Base-by-base conservation (phyloP, 192 early-diverging fungal genomes). In the Spizellomyces sp. region DNA sequence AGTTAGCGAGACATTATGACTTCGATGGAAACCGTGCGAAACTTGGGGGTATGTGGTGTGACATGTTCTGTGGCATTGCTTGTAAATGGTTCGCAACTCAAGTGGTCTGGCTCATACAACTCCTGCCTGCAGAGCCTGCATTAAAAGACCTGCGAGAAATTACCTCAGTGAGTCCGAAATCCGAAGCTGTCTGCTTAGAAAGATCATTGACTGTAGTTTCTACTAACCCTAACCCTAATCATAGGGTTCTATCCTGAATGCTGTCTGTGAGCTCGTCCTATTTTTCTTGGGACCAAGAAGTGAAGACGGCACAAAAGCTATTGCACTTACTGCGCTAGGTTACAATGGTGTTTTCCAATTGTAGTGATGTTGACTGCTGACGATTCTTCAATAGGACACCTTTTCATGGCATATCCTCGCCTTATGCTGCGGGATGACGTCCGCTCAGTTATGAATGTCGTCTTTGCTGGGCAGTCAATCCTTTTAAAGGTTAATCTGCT, bases 1-100 rank as follows among this genome's bases (percentile, higher is more conserved):
- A 92, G 50, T 66, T 93, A 6, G 89, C 90, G 50, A 85, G 90
- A 41, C 75, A 94, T 64, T 94, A 92, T 86, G 86, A 92, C 58
- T 95, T 95, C 84, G 92, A 93, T 58, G 78, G 36, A 70, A 72
- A 47, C 44, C 61, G 75, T 17, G 48, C 17, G 14, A 45, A 67
- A 10, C 50, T 77, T 44, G 27, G 27, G 27, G 27, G 27, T 36
- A 36, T 36, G 27, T 3, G 27, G 0, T 36, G 27, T 36, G 27
- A 36, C 27, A 36, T 36, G 27, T 36, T 36, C 27, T 36, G 27
- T 36, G 27, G 27, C 27, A 36, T 36, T 36, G 3, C 27, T 3
- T 36, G 27, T 36, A 36, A 36, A 36, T 0, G 27, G 27, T 36
- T 36, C 27, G 27, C 27, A 36, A 36, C 3, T 36, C 27, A 36